These are phyloP conservation scores for Pezicula radicicola DNA, from an alignment of 2,329 filamentous ascomycete species.

Conservation along the genomic window DNA sequence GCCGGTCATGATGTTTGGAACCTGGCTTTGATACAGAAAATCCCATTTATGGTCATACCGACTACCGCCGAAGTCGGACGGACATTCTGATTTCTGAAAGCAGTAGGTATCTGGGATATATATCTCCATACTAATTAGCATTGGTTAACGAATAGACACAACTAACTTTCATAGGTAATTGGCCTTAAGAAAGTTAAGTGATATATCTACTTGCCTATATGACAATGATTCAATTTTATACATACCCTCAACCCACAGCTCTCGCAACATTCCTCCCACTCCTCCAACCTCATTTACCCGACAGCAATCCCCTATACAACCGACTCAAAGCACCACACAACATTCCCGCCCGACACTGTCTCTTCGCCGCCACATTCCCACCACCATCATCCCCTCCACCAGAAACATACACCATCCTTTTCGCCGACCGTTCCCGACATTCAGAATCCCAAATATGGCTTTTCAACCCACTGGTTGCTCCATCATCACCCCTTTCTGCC, in stretches of 20 bases:
- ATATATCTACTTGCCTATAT: too few species aligned
- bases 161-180: too few species aligned
- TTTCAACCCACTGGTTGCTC: slow-evolving; percentile 21
- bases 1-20: too few species aligned
- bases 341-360: slow-evolving; percentile 18
- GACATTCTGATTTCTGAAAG: too few species aligned
- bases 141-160: too few species aligned
- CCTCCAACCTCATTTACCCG: slow-evolving; percentile 20
- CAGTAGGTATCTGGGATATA: too few species aligned
- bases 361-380: slow-evolving; percentile 26
- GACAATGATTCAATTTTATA: slow-evolving; percentile 1
- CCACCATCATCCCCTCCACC: slow-evolving; percentile 7
- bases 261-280: slow-evolving; percentile 15
- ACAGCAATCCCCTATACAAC: slow-evolving; percentile 24
- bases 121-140: too few species aligned
- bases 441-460: slow-evolving; percentile 27
- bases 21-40: too few species aligned
- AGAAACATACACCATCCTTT: slow-evolving; percentile 22
- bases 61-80: too few species aligned
- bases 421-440: slow-evolving; percentile 26
- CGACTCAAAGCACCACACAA: slow-evolving; percentile 26
- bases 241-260: slow-evolving; percentile 15
- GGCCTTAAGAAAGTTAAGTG: too few species aligned
- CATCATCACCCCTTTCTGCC: slow-evolving; percentile 6
- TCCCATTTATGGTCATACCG: too few species aligned